Evolutionary conservation across 2,329 filamentous ascomycete species (phyloP).

Genomic region (Phaeoacremonium minimum): DNA sequence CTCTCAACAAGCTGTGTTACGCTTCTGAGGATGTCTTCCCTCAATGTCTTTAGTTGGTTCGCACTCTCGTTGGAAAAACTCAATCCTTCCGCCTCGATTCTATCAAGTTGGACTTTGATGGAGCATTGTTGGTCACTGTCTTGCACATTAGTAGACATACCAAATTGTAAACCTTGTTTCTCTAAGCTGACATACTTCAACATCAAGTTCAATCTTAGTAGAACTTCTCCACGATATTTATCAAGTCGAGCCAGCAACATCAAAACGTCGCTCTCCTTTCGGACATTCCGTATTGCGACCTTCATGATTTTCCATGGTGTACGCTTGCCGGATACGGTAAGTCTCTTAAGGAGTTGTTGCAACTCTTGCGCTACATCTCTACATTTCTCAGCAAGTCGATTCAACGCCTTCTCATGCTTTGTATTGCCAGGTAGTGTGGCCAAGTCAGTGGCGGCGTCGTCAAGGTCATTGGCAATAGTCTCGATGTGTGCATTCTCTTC

Average conservation of each 20-base stretch:
- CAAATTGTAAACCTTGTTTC: not conserved
- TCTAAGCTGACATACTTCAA: conserved; percentile 3
- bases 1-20: no score
- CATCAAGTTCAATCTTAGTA: conserved; percentile 8
- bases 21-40: no score
- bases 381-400: conserved; percentile 7
- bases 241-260: conserved; percentile 9
- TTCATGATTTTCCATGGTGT: conserved; percentile 12
- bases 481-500: conserved; percentile 9
- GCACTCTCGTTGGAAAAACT: no score
- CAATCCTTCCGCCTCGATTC: no score
- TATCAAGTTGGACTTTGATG: not conserved
- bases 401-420: conserved; percentile 5
- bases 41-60: no score
- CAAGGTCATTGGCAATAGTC: conserved; percentile 4
- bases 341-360: not conserved
- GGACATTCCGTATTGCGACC: no score
- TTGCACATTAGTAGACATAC: not conserved
- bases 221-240: conserved; percentile 8
- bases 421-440: conserved; percentile 1
- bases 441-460: conserved; percentile 1
- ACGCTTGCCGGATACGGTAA: conserved; percentile 8
- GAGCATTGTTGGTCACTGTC: not conserved
- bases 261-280: conserved; percentile 13
- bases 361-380: conserved; percentile 5